Conservation (phyloP, 768 basidiomycete genomes). For the Amanita jacksonii region DNA sequence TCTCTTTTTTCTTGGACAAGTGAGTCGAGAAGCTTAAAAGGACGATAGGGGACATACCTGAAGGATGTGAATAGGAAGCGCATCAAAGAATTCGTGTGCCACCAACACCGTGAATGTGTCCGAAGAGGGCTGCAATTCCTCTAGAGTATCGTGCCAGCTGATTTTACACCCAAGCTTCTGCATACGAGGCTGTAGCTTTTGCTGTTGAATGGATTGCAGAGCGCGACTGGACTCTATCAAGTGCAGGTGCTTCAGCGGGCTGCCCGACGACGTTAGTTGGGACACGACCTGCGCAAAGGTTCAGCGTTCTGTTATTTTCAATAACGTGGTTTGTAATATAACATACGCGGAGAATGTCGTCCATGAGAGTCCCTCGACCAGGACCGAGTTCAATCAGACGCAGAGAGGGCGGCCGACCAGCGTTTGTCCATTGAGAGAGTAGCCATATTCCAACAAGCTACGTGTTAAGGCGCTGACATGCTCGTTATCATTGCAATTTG, state of each 20-base stretch:
- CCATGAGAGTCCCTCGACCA: constrained; percentile 86
- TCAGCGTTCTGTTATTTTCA: too few species aligned
- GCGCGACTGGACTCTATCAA: constrained; percentile 74
- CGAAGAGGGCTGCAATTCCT: constrained; percentile 46
- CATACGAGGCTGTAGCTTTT: constrained; percentile 30
- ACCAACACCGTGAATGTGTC: constrained; percentile 71
- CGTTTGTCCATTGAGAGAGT: constrained; percentile 59
- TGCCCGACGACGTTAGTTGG: constrained; percentile 30
- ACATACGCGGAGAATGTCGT: constrained; percentile 77
- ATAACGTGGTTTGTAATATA: background rate
- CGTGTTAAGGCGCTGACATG: constrained; percentile 13
- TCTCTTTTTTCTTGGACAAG: constrained; percentile 50
- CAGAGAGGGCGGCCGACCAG: constrained; percentile 38
- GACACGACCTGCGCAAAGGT: constrained; percentile 34
- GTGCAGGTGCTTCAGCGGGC: constrained; percentile 42
- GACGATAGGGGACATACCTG: constrained; percentile 41
- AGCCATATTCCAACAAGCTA: constrained; percentile 89
- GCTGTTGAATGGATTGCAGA: constrained; percentile 55
- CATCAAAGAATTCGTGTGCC: constrained; percentile 98
- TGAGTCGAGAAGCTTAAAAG: background rate
- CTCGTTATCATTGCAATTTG: constrained; percentile 27
- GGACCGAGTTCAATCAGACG: constrained; percentile 90
- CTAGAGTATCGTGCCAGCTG: constrained; percentile 67
- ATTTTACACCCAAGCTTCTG: constrained; percentile 29
- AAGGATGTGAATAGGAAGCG: constrained; percentile 83